These are phyloP conservation scores for Hyphopichia pseudoburtonii DNA, from an alignment of 1,139 yeast species.

Conservation along the genomic window DNA sequence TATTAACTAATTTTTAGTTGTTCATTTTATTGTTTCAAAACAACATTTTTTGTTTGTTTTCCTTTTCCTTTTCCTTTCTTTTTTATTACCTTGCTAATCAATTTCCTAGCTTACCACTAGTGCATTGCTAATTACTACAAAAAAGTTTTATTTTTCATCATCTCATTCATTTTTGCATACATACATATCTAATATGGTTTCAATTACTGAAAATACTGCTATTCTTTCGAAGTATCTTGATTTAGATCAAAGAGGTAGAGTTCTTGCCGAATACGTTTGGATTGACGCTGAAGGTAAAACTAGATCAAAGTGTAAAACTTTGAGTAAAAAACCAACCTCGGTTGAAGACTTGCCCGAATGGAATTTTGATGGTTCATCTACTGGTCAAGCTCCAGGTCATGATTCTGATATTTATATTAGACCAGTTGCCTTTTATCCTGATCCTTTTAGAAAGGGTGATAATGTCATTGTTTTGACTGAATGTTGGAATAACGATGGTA, in stretches of 20 bases:
- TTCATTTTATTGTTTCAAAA: too few relatives aligned
- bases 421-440: slow-evolving; percentile 92
- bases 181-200: slow-evolving; percentile 28
- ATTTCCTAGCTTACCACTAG: too few relatives aligned
- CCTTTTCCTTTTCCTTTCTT: too few relatives aligned
- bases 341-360: slow-evolving; percentile 94
- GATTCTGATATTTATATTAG: slow-evolving; percentile 93
- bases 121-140: too few relatives aligned
- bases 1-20: too few relatives aligned
- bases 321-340: slow-evolving; percentile 63
- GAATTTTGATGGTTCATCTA: slow-evolving; percentile 99
- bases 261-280: slow-evolving; percentile 98
- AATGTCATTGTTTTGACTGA: slow-evolving; percentile 92
- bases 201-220: slow-evolving; percentile 67
- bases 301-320: slow-evolving; percentile 93
- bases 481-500: slow-evolving; percentile 98
- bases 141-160: too few relatives aligned
- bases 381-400: slow-evolving; percentile 98
- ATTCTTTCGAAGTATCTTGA: slow-evolving; percentile 79
- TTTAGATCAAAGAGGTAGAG: slow-evolving; percentile 80
- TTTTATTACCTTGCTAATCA: too few relatives aligned
- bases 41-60: too few relatives aligned
- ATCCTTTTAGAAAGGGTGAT: slow-evolving; percentile 97
- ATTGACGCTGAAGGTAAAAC: slow-evolving; percentile 89
- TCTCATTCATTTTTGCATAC: slow-evolving; percentile 2